Evolutionary conservation across 805 yeast species (phyloP), one percentile per base, ranked within the genome.

Genomic region (Gaillardinia entomophila): DNA sequence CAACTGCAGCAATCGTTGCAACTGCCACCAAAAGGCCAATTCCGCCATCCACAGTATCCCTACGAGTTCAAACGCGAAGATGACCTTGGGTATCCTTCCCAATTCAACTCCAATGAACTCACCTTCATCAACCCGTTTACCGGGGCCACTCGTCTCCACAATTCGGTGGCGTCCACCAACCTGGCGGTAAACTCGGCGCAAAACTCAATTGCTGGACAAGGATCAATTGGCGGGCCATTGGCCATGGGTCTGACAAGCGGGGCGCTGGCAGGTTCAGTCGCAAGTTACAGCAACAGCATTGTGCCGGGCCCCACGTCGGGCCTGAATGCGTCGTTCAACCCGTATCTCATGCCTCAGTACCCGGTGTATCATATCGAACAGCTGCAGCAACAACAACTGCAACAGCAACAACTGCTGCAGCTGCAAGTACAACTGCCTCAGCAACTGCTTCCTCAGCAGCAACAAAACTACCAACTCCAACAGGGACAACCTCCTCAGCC

Each of bases 91-190:
- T n/a, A n/a, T n/a, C n/a, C n/a, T n/a, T n/a, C n/a, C n/a, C n/a
- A n/a, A n/a, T n/a, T n/a, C n/a, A n/a, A 25, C 12, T 12, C 35
- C 30, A 27, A 23, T n/a, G 54, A 49, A 22, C 31, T 48, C 17
- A 40, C 51, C 3, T 50, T 50, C 24, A 44, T 37, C 22, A 50
- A 50, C 28, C 53, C 53, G 2, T 49, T 49, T 29, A 37, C 45
- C 16, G 43, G 45, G 8, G 32, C 37, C 2, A 27, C 41, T 8
- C 40, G 36, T 19, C 38, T 36, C 19, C 22, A n/a, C 13, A 26
- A n/a, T n/a, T n/a, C n/a, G n/a, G n/a, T n/a, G 26, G 31, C 25
- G 4, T 11, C 35, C 24, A 8, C 16, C 6, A 19, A 16, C 19
- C 13, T 14, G 12, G 16, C 18, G 24, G 34, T 20, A 24, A n/a